Conservation (phyloP, 345 rosid genomes). For the Mercurialis annua region DNA sequence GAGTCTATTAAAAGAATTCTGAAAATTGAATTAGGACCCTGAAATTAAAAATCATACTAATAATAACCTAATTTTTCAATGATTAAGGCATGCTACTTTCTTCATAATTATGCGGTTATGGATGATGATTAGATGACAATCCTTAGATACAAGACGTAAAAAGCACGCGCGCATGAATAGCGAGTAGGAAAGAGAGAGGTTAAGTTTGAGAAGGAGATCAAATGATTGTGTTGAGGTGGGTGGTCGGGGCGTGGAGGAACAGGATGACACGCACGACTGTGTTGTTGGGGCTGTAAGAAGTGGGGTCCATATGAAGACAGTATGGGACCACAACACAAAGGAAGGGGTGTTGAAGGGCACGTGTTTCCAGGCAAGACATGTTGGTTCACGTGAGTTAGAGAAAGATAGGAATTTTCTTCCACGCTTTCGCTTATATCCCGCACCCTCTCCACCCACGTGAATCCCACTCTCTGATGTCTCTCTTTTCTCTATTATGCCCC, state of each 20-base stretch:
- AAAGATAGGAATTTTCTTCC: constrained; percentile 24
- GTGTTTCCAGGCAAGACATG: constrained; percentile 52
- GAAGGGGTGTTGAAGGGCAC: constrained; percentile 28
- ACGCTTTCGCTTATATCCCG: constrained; percentile 30
- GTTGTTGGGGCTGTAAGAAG: neutral
- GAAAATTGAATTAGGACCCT: neutral
- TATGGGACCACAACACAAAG: constrained; percentile 6
- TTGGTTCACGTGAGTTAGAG: constrained; percentile 54
- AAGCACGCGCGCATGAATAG: neutral
- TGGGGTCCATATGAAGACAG: constrained; percentile 21
- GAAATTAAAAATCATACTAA: neutral
- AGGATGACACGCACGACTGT: constrained; percentile 39
- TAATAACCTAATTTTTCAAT: neutral
- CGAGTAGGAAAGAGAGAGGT: neutral
- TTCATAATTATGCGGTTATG: neutral
- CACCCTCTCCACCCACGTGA: constrained; percentile 44
- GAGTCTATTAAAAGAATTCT: neutral
- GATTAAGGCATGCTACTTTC: constrained; percentile 4
- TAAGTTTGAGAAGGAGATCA: constrained; percentile 12
- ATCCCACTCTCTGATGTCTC: constrained; percentile 45
- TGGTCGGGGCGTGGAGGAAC: constrained; percentile 46
- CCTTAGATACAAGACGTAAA: neutral
- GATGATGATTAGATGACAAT: constrained; percentile 1
- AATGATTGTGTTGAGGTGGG: constrained; percentile 44
- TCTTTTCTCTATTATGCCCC: neutral